Evolutionary conservation across 1,284 basidiomycete genomes (phyloP).

Genomic region (Sporisorium iseilematis-ciliati): DNA sequence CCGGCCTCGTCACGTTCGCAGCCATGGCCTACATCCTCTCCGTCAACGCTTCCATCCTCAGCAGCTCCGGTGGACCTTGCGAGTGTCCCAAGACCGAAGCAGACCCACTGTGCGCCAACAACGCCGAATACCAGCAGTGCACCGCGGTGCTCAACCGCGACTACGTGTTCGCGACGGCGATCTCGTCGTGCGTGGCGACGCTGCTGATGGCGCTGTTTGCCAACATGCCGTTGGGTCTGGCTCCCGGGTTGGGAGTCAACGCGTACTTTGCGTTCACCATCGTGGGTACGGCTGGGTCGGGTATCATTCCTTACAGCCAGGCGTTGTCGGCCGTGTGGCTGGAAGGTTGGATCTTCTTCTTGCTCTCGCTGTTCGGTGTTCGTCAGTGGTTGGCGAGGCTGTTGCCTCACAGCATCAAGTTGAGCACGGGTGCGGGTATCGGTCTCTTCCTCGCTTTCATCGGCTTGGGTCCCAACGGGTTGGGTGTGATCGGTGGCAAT

Average conservation of each 20-base stretch:
- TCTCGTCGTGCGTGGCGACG: slow-evolving; percentile 80
- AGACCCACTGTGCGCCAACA: slow-evolving; percentile 72
- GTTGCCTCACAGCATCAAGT: slow-evolving; percentile 86
- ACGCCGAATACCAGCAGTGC: slow-evolving; percentile 75
- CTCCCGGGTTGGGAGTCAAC: slow-evolving; percentile 75
- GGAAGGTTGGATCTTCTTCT: slow-evolving; percentile 83
- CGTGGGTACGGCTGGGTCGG: slow-evolving; percentile 83
- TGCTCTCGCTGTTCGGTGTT: slow-evolving; percentile 83
- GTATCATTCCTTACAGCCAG: slow-evolving; percentile 81
- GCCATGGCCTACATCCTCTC: slow-evolving; percentile 75
- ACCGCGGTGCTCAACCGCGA: slow-evolving; percentile 52
- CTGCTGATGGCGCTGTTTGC: slow-evolving; percentile 85
- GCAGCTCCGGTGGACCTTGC: slow-evolving; percentile 83
- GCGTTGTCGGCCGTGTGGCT: slow-evolving; percentile 84
- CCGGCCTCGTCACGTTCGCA: slow-evolving; percentile 67
- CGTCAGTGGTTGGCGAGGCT: slow-evolving; percentile 90
- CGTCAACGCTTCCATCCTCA: slow-evolving; percentile 76
- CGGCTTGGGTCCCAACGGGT: slow-evolving; percentile 76
- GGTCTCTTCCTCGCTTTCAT: slow-evolving; percentile 78
- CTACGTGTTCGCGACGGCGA: slow-evolving; percentile 76
- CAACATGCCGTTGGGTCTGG: slow-evolving; percentile 82
- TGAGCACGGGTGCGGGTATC: slow-evolving; percentile 87
- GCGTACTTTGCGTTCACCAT: slow-evolving; percentile 92
- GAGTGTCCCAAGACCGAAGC: slow-evolving; percentile 74
- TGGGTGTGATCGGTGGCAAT: slow-evolving; percentile 82